A percentile compares a stretch with the other conserved stretches of the same genome.
Evolutionary conservation across 805 yeast species (phyloP).

Genomic region (Myxozyma melibiosi): DNA sequence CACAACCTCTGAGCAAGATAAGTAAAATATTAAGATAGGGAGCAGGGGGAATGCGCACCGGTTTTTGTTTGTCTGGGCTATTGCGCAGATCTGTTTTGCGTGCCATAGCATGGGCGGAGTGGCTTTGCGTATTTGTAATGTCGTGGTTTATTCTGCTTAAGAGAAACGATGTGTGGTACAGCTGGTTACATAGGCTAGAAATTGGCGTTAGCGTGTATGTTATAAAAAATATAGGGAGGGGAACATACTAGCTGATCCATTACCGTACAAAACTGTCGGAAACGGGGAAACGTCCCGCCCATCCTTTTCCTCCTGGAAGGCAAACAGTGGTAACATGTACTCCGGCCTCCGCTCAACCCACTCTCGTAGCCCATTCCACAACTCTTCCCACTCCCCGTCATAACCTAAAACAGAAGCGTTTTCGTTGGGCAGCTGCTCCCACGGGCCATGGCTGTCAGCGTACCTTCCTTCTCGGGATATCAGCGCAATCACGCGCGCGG

Average conservation of each 20-base stretch:
- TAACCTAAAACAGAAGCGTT: conserved; percentile 34
- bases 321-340: conserved; percentile 43
- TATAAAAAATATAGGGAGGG: too few relatives aligned
- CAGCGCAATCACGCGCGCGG: conserved; percentile 46
- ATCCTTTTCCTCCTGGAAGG: conserved; percentile 35
- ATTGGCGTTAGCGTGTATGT: background rate
- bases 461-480: conserved; percentile 38
- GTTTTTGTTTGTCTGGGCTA: conserved; percentile 41
- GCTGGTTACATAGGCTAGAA: conserved; percentile 42
- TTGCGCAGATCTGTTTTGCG: conserved; percentile 47
- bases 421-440: too few relatives aligned
- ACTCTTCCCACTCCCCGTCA: conserved; percentile 45
- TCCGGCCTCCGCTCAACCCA: conserved; percentile 47
- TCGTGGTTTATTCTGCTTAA: conserved; percentile 48
- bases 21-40: background rate
- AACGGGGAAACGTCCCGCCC: conserved; percentile 39
- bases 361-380: conserved; percentile 47
- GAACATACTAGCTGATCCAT: conserved; percentile 42
- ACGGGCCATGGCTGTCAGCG: conserved; percentile 5
- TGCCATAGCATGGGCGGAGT: conserved; percentile 45
- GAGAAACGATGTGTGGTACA: conserved; percentile 47
- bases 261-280: conserved; percentile 45
- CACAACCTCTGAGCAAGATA: background rate
- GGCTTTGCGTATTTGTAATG: conserved; percentile 38
- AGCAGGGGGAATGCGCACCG: conserved; percentile 18